These are phyloP conservation scores for Ceratobasidium sp. DNA, from an alignment of 1,284 basidiomycete species.

Conservation along the genomic window DNA sequence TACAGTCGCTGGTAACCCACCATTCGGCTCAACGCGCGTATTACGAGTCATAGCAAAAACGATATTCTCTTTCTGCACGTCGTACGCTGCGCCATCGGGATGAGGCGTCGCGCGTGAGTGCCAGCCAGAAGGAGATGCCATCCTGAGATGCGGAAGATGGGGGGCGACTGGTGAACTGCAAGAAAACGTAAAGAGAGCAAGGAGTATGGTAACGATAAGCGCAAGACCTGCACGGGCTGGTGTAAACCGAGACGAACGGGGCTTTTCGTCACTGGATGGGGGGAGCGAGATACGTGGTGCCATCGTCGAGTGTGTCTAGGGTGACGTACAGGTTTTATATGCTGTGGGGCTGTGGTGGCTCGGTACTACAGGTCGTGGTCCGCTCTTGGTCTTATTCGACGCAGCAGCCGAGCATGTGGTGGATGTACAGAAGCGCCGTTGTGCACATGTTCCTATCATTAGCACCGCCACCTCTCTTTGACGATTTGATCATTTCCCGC, in stretches of 20 bases:
- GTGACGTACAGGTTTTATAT: slow-evolving; percentile 26
- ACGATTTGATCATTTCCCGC: slow-evolving; percentile 15
- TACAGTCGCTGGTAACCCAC: background rate
- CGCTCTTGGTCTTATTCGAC: slow-evolving; percentile 27
- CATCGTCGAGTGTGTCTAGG: slow-evolving; percentile 17
- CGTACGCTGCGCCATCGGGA: slow-evolving; percentile 26
- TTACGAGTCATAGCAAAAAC: slow-evolving; percentile 27
- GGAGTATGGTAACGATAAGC: slow-evolving; percentile 10
- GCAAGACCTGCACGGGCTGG: slow-evolving; percentile 31
- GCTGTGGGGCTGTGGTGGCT: slow-evolving; percentile 14
- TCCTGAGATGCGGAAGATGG: background rate
- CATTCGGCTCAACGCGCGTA: slow-evolving; percentile 26
- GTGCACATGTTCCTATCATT: slow-evolving; percentile 15
- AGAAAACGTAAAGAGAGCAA: slow-evolving; percentile 17
- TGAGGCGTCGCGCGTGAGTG: slow-evolving; percentile 31
- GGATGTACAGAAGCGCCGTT: slow-evolving; percentile 11
- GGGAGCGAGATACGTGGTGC: slow-evolving; percentile 29
- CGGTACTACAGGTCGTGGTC: background rate
- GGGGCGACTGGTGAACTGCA: slow-evolving; percentile 1
- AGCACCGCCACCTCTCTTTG: slow-evolving; percentile 5
- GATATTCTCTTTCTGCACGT: slow-evolving; percentile 32
- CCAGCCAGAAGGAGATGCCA: slow-evolving; percentile 27
- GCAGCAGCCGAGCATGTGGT: slow-evolving; percentile 18
- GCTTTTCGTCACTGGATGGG: slow-evolving; percentile 24
- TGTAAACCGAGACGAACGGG: slow-evolving; percentile 14